Conservation (phyloP, 768 basidiomycete species). For the Polyporus arcularius region DNA sequence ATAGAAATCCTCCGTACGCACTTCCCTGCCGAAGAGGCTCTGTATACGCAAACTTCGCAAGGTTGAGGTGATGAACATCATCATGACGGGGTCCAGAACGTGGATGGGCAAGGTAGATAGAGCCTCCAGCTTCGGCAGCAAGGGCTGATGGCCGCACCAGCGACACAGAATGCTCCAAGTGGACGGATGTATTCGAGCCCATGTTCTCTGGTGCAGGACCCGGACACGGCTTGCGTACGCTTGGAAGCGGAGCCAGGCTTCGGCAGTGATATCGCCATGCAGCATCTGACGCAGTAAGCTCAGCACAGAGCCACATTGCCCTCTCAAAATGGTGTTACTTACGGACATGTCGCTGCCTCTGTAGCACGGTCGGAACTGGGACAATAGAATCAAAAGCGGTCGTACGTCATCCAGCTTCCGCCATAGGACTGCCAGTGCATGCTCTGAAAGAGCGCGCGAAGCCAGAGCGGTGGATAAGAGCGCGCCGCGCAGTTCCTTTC, state of each 20-base stretch:
- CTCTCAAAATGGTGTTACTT: background rate
- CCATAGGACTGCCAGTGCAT: background rate
- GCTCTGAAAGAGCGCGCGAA: background rate
- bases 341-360: background rate
- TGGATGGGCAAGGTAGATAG: background rate
- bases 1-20: background rate
- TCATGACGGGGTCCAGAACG: background rate
- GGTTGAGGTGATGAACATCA: background rate
- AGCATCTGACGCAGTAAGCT: background rate
- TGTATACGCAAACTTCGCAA: background rate
- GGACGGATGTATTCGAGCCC: background rate
- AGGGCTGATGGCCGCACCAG: background rate
- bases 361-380: background rate
- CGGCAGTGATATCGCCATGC: background rate
- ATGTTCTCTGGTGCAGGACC: background rate
- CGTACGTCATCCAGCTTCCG: background rate
- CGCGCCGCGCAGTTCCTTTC: background rate
- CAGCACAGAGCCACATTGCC: background rate
- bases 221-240: background rate
- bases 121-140: background rate
- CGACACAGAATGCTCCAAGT: background rate
- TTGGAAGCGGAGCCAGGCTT: background rate
- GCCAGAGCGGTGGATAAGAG: background rate
- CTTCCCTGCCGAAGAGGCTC: background rate
- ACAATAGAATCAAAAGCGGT: background rate